These are phyloP conservation scores for Leptodontidium sp. DNA, from an alignment of 2,329 filamentous ascomycete species.

Conservation along the genomic window DNA sequence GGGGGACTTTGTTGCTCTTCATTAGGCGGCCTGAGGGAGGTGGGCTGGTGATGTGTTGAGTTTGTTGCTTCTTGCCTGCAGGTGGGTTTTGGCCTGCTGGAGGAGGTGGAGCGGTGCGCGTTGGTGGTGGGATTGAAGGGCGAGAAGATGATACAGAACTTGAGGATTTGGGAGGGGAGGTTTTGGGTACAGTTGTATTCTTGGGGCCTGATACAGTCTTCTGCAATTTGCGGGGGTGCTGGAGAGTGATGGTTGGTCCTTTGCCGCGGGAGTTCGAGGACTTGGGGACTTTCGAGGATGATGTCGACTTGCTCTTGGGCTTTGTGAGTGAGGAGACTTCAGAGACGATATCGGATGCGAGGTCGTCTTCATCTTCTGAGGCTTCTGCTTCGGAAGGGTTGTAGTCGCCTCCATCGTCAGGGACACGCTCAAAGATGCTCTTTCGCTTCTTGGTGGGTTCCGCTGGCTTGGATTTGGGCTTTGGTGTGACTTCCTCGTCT, in stretches of 20 bases:
- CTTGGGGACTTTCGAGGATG: neutral
- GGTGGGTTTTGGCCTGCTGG: neutral
- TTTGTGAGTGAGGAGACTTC: constrained; percentile 31
- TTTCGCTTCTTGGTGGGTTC: constrained; percentile 36
- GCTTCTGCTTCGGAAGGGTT: constrained; percentile 29
- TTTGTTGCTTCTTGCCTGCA: neutral
- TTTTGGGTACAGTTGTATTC: neutral
- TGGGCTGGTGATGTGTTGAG: constrained; percentile 8
- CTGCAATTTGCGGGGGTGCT: constrained; percentile 33
- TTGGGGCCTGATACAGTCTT: constrained; percentile 25
- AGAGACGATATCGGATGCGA: constrained; percentile 19
- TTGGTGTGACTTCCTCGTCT: constrained; percentile 22
- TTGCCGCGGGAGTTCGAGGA: neutral
- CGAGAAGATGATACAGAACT: constrained; percentile 1
- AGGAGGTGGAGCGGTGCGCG: constrained; percentile 18
- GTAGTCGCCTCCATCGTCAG: constrained; percentile 37
- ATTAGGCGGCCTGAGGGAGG: constrained; percentile 15
- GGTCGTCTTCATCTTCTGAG: constrained; percentile 32
- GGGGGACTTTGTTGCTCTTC: constrained; percentile 12
- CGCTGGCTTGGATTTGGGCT: constrained; percentile 19
- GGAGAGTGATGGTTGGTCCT: constrained; percentile 1
- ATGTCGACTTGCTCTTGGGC: constrained; percentile 25
- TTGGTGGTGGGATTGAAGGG: constrained; percentile 16
- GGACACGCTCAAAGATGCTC: constrained; percentile 32
- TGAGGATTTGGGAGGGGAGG: neutral